phyloP scores from a whole-genome alignment of 2,329 filamentous ascomycete genomes.

The Fusarium sarcochroum region DNA sequence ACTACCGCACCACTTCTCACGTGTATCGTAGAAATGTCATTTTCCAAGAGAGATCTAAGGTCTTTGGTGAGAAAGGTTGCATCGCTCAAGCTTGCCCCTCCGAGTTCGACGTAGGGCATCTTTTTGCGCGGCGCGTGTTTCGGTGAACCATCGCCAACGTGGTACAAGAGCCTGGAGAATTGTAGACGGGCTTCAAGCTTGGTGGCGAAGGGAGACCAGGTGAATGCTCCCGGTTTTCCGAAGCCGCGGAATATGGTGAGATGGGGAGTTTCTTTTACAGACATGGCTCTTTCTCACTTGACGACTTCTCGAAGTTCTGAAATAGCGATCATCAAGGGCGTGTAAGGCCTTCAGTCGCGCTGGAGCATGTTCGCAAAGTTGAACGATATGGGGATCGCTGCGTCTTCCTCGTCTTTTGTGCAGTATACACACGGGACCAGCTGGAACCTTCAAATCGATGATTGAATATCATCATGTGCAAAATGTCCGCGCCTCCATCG shows the following conservation, averaged over 20 bases:
- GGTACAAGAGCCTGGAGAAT: conserved; percentile 64
- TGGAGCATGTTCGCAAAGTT: no score
- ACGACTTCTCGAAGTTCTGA: background rate
- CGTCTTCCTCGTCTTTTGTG: no score
- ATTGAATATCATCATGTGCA: conserved; percentile 1
- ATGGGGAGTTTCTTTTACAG: background rate
- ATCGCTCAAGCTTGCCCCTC: conserved; percentile 60
- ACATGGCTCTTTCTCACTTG: background rate
- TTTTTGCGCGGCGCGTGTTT: conserved; percentile 67
- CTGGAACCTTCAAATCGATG: no score
- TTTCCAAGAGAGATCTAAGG: conserved; percentile 69
- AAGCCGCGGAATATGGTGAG: conserved; percentile 65
- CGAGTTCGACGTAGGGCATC: conserved; percentile 68
- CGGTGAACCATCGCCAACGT: conserved; percentile 59
- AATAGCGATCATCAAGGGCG: no score
- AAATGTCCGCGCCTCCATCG: background rate
- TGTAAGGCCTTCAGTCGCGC: no score
- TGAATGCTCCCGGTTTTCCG: conserved; percentile 55
- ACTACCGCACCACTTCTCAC: conserved; percentile 72
- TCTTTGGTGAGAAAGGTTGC: conserved; percentile 67
- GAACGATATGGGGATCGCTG: no score
- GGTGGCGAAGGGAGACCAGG: conserved; percentile 73
- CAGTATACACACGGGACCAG: no score
- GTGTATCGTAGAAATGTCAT: conserved; percentile 71
- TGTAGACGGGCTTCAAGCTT: conserved; percentile 75